Base-by-base conservation (phyloP, 2,329 filamentous ascomycete species). In the Alternaria infectoria region DNA sequence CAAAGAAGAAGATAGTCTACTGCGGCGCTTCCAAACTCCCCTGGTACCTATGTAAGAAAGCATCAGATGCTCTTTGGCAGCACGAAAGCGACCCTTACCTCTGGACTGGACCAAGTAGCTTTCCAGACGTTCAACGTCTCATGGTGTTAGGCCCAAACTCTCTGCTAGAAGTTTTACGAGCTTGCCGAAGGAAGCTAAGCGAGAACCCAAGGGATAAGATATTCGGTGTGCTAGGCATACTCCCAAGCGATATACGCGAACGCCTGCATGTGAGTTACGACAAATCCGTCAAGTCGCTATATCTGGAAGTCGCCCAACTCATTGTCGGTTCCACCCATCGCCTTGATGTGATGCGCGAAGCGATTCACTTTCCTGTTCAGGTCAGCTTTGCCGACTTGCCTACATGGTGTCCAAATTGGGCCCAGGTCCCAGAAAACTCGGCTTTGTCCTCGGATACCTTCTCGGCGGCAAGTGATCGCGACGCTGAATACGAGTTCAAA, bases 1-100 rank as follows among this genome's bases (percentile, higher is more conserved):
- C 32, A 2, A 0, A 3, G 8, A 40, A 0, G 0, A 40, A 17
- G 4, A n/a, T 3, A 5, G 15, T 40, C 32, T 40, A 10, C 4
- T 40, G 32, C 4, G 32, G 32, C 4, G 10, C 15, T 5, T 40
- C 32, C 9, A 10, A 17, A 0, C 8, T 40, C 4, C 9, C 32
- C 15, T 40, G 32, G 32, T 0, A 40, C 15, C 8, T 40, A 10
- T 0, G 1, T 3, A 40, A 40, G 15, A 10, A 5, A 1, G 15
- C 32, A 1, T 40, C 32, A 10, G 32, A 40, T 6, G 9, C 32
- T 40, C 32, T 40, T 17, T 40, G 32, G 32, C 32, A 10, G 10
- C 15, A 40, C 15, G 32, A 40, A 10, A 40, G 32, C 15, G 32
- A 17, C 9, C 15, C 32, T 10, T 40, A 40, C 15, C 4, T 17